A percentile compares a stretch with the other conserved stretches of the same genome.
Evolutionary conservation across 169 alveolate species (phyloP).

Genomic region (Eimeria sp.): DNA sequence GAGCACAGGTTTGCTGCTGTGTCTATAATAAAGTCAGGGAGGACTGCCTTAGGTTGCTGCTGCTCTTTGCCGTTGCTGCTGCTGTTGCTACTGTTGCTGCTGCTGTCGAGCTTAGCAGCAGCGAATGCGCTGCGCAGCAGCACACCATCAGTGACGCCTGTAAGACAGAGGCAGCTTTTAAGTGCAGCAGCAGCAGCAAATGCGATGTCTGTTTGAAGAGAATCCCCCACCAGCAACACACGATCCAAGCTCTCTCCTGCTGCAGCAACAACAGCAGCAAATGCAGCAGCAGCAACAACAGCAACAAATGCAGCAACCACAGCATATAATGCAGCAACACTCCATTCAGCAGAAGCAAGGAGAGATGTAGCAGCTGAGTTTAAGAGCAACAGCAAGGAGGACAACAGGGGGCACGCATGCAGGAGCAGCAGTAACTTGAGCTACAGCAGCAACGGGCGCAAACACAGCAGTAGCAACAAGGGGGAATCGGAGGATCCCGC

Average conservation of each 20-base stretch:
- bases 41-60: slow-evolving; percentile 3
- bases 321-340: neutral
- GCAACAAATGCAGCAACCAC: neutral
- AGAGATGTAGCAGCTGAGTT: too few species aligned
- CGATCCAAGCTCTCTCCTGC: slow-evolving; percentile 30
- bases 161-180: slow-evolving; percentile 33
- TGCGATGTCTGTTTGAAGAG: slow-evolving; percentile 84
- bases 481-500: too few species aligned
- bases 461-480: neutral
- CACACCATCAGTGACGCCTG: slow-evolving; percentile 12
- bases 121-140: slow-evolving; percentile 32
- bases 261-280: slow-evolving; percentile 11
- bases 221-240: slow-evolving; percentile 85
- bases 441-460: too few species aligned
- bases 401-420: neutral
- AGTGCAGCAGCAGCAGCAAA: slow-evolving; percentile 64
- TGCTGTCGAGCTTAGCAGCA: neutral
- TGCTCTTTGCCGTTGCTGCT: neutral
- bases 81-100: slow-evolving; percentile 1
- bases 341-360: neutral
- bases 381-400: neutral
- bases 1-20: slow-evolving; percentile 36
- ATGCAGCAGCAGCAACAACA: neutral
- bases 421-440: too few species aligned
- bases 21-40: slow-evolving; percentile 3